A percentile compares a stretch with the other conserved stretches of the same genome.
Evolutionary conservation across 2,329 filamentous ascomycete species (phyloP).

Genomic region (Talaromyces pinophilus): DNA sequence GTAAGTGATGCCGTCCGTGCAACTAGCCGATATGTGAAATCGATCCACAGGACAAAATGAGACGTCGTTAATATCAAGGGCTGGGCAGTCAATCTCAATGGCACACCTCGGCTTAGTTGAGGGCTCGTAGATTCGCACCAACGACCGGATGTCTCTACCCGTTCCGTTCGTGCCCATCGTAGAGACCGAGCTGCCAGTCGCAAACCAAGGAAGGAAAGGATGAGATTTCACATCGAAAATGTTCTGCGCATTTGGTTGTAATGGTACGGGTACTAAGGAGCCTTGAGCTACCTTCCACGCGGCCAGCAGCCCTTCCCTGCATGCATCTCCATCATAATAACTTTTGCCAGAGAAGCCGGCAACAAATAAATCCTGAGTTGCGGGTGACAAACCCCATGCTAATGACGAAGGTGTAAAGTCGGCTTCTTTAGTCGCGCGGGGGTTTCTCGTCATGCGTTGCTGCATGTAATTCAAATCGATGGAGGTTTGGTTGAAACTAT

Average conservation of each 20-base stretch:
- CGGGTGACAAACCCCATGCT: slow-evolving; percentile 48
- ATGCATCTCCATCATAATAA: slow-evolving; percentile 31
- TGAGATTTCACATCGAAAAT: slow-evolving; percentile 63
- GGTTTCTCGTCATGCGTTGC: slow-evolving; percentile 23
- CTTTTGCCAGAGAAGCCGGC: slow-evolving; percentile 56
- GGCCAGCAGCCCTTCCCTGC: slow-evolving; percentile 54
- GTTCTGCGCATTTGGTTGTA: slow-evolving; percentile 53
- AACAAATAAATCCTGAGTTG: slow-evolving; percentile 49
- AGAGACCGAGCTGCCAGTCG: slow-evolving; percentile 52
- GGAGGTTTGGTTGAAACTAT: slow-evolving; percentile 26
- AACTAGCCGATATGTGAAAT: slow-evolving; percentile 59
- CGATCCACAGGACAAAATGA: slow-evolving; percentile 50
- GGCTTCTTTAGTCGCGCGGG: slow-evolving; percentile 32
- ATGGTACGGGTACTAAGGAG: slow-evolving; percentile 35
- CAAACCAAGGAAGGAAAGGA: slow-evolving; percentile 52
- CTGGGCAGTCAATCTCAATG: slow-evolving; percentile 57
- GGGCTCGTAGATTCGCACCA: slow-evolving; percentile 56
- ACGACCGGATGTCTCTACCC: slow-evolving; percentile 47
- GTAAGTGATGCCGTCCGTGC: slow-evolving; percentile 61
- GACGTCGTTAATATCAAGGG: slow-evolving; percentile 63
- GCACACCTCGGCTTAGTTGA: slow-evolving; percentile 37
- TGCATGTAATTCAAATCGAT: slow-evolving; percentile 32
- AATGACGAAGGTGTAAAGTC: slow-evolving; percentile 49
- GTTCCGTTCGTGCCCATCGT: slow-evolving; percentile 28
- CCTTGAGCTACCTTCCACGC: slow-evolving; percentile 55